These are phyloP conservation scores for Pisolithus thermaeus DNA, from an alignment of 1,284 basidiomycete genomes.

Conservation along the genomic window DNA sequence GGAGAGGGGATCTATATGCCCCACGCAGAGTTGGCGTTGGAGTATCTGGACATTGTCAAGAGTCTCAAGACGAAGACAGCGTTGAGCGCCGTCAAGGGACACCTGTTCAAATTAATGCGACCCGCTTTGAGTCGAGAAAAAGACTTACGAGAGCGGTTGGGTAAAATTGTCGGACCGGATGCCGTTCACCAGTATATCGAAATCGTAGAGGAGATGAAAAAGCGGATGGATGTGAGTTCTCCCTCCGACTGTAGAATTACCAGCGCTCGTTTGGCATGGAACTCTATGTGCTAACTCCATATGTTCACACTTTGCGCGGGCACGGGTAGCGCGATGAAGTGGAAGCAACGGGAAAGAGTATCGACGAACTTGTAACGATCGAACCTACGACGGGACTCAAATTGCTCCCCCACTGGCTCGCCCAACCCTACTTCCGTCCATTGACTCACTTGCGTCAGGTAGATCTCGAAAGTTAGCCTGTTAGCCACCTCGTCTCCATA, in stretches of 20 bases:
- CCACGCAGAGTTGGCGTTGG: conserved; percentile 65
- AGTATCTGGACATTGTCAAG: conserved; percentile 83
- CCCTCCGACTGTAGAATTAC: too few species aligned
- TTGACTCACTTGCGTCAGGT: neutral
- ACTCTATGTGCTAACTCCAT: neutral
- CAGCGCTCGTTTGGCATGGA: neutral
- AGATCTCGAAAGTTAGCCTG: too few species aligned
- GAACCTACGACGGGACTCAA: conserved; percentile 52
- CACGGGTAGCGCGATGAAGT: conserved; percentile 41
- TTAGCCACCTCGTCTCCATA: too few species aligned
- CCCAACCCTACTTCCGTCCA: conserved; percentile 77
- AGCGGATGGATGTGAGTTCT: conserved; percentile 53
- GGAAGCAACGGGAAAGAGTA: conserved; percentile 29
- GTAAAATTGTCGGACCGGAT: conserved; percentile 44
- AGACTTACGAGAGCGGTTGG: conserved; percentile 71
- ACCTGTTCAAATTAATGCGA: conserved; percentile 89
- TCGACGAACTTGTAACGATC: conserved; percentile 42
- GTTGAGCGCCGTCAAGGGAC: conserved; percentile 80
- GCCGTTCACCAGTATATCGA: conserved; percentile 42
- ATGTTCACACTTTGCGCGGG: neutral
- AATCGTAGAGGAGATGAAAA: conserved; percentile 64
- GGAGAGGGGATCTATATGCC: conserved; percentile 51
- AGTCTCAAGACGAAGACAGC: conserved; percentile 68
- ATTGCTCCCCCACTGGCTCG: conserved; percentile 75
- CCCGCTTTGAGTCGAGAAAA: conserved; percentile 67